A percentile compares a stretch with the other conserved stretches of the same genome.
Conservation (phyloP, 306 rosid genomes). For the Macrotyloma uniflorum region DNA sequence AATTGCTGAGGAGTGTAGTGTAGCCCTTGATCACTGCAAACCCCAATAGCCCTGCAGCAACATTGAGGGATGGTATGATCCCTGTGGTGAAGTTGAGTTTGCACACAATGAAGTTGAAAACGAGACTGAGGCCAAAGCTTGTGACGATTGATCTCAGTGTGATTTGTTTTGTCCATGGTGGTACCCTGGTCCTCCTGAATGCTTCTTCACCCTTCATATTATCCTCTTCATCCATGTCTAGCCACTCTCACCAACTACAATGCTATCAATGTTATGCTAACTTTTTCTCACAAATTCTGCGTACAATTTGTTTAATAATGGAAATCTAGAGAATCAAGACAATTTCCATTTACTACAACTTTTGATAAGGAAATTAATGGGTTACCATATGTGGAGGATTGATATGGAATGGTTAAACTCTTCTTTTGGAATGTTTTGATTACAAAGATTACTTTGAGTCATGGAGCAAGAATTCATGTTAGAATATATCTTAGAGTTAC, state of each 20-base stretch:
- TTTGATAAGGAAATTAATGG: not conserved
- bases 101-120: conserved; percentile 67
- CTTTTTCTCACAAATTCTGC: not conserved
- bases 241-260: not conserved
- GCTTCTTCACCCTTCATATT: conserved; percentile 54
- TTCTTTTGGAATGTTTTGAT: not conserved
- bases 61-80: conserved; percentile 74
- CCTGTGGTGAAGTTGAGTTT: conserved; percentile 82
- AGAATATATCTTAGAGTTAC: not conserved
- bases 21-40: conserved; percentile 61
- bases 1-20: conserved; percentile 42
- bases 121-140: conserved; percentile 53
- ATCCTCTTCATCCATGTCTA: not conserved
- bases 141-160: conserved; percentile 61
- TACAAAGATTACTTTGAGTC: not conserved
- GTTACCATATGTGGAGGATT: not conserved
- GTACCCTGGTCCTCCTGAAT: conserved; percentile 46
- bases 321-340: not conserved
- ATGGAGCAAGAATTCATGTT: not conserved
- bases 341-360: not conserved
- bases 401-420: not conserved
- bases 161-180: conserved; percentile 64
- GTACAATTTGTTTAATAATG: not conserved
- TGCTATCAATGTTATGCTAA: not conserved
- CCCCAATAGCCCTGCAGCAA: conserved; percentile 77